Evolutionary conservation across 495 filamentous ascomycete genomes (phyloP).

Genomic region (Cenococcum geophilum): DNA sequence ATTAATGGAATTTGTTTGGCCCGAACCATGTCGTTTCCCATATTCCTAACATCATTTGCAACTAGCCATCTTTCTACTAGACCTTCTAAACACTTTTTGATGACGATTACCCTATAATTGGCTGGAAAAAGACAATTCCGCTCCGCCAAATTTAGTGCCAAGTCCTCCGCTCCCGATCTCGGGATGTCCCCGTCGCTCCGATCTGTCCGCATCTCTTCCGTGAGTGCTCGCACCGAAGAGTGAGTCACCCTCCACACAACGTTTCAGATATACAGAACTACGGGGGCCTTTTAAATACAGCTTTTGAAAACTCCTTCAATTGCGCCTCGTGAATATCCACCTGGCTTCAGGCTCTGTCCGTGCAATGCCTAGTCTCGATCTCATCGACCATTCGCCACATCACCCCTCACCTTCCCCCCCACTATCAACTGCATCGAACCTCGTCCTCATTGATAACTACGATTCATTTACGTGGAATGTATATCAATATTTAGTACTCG

Average conservation of each 20-base stretch:
- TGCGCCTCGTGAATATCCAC: neutral
- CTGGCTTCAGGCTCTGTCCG: neutral
- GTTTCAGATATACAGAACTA: neutral
- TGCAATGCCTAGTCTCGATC: constrained; percentile 38
- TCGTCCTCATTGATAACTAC: constrained; percentile 97
- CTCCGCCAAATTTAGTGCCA: neutral
- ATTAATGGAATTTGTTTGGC: no score
- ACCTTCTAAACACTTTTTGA: no score
- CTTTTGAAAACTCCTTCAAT: no score
- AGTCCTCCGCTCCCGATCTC: neutral
- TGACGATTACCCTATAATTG: no score
- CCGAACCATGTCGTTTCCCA: no score
- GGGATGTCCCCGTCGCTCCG: neutral
- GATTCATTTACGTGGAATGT: constrained; percentile 99
- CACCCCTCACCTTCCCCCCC: constrained; percentile 63
- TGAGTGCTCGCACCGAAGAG: neutral
- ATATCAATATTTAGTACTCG: constrained; percentile 92
- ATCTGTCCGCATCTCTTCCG: no score
- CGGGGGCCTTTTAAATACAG: no score
- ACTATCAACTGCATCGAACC: constrained; percentile 72
- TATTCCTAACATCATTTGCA: no score
- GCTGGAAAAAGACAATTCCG: neutral
- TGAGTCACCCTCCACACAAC: neutral
- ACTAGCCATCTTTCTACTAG: no score
- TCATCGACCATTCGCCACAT: constrained; percentile 83